A percentile compares a stretch with the other conserved stretches of the same genome.
These are phyloP conservation scores for Moringa oleifera DNA, from an alignment of 345 rosid species.

Conservation along the genomic window DNA sequence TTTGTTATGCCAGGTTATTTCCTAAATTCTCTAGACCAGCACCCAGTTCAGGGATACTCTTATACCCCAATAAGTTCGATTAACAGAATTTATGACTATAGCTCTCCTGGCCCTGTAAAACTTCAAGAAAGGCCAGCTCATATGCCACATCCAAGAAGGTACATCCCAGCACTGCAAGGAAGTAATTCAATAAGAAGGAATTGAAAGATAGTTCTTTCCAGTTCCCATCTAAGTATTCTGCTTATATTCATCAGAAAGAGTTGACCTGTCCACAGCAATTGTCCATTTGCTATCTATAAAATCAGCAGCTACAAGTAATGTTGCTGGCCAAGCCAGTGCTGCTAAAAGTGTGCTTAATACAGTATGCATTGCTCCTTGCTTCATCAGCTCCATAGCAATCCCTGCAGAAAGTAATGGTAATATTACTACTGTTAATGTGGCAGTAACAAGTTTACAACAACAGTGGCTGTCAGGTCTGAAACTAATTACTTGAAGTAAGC, in stretches of 20 bases:
- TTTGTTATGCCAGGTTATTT: neutral
- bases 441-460: conserved; percentile 9
- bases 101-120: neutral
- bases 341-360: conserved; percentile 68
- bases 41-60: neutral
- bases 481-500: conserved; percentile 91
- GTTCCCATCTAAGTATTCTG: conserved; percentile 7
- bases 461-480: conserved; percentile 18
- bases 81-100: neutral
- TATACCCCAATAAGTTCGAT: neutral
- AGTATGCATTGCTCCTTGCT: conserved; percentile 97
- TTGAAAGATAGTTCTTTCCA: conserved; percentile 5
- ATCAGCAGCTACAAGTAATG: conserved; percentile 74
- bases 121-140: neutral
- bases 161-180: neutral
- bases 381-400: conserved; percentile 77
- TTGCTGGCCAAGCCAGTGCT: conserved; percentile 93
- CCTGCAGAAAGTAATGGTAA: conserved; percentile 35
- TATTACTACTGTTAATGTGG: conserved; percentile 12
- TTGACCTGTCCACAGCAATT: conserved; percentile 82
- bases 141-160: neutral
- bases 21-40: neutral
- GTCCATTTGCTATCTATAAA: conserved; percentile 94
- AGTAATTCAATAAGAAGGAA: conserved; percentile 6
- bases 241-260: neutral